These are phyloP conservation scores for Penicillium frequentans DNA, from an alignment of 2,329 filamentous ascomycete genomes.

Conservation along the genomic window DNA sequence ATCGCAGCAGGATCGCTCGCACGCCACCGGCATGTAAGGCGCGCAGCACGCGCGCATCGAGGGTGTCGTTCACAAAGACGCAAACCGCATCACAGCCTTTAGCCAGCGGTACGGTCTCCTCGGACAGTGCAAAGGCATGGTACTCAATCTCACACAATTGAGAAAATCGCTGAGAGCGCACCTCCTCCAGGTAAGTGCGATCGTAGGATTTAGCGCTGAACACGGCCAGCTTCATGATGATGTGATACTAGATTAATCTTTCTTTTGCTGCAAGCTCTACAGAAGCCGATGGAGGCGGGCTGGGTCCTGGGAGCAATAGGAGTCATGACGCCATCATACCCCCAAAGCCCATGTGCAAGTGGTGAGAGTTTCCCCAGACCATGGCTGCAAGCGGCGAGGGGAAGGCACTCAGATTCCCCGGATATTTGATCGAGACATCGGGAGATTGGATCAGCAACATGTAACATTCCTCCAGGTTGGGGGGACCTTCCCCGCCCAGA, in stretches of 20 bases:
- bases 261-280: background rate
- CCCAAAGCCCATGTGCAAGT: background rate
- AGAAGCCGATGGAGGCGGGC: background rate
- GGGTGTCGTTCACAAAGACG: slow-evolving; percentile 67
- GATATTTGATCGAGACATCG: slow-evolving; percentile 1
- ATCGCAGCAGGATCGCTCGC: slow-evolving; percentile 62
- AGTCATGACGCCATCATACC: slow-evolving; percentile 10
- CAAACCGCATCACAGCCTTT: slow-evolving; percentile 59
- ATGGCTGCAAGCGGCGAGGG: slow-evolving; percentile 1
- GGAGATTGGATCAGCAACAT: background rate
- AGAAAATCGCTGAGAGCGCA: slow-evolving; percentile 28
- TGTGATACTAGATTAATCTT: background rate
- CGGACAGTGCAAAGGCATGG: slow-evolving; percentile 58
- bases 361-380: background rate
- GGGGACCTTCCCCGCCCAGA: background rate
- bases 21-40: slow-evolving; percentile 53
- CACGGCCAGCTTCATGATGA: slow-evolving; percentile 58
- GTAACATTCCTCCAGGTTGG: background rate
- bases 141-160: slow-evolving; percentile 53
- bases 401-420: background rate
- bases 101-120: slow-evolving; percentile 58
- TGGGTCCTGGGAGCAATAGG: background rate
- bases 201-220: slow-evolving; percentile 68
- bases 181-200: slow-evolving; percentile 53
- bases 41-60: slow-evolving; percentile 54